Evolutionary conservation across 129 eudicot species (phyloP), one percentile per base, ranked within the genome.

Genomic region (Pseudognaphalium luteoalbum): DNA sequence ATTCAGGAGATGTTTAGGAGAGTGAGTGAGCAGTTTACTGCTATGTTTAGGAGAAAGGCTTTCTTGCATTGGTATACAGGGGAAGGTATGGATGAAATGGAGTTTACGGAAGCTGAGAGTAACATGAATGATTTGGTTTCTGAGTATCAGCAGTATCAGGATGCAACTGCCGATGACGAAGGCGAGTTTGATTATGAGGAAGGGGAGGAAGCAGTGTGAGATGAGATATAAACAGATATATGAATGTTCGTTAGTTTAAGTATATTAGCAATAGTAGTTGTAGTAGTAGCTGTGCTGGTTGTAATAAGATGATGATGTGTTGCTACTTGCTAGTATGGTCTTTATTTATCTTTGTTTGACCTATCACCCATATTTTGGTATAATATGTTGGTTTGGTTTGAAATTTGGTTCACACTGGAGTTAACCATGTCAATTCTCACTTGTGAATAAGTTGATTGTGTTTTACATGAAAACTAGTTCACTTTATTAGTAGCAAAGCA

Each of bases 1-100:
- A 86, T 86, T 21, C 90, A 83, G 7, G 90, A 86, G 35, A 86
- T 83, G 90, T 86, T 86, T 15, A 80, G 90, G 77, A 73, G 90
- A 7, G 84, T 84, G 21, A 84, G 87, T 17, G 87, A 83, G 54
- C 54, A 12, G n/a, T 47, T 47, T 47, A 47, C 54, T 4, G 54
- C 54, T 47, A 47, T 47, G 54, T 47, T 47, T 47, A 44, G 54
- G n/a, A 12, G n/a, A 17, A 14, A 47, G 54, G 54, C 54, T 14
- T 47, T 47, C 17, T 47, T 47, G 54, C 54, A 47, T 47, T 47
- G 54, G n/a, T 47, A 47, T 3, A 47, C n/a, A 12, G 54, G n/a
- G 16, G 54, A 47, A 47, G 54, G 54, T 3, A 14, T 14, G 54
- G 54, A 47, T 47, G 54, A 47, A 47, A 47, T 47, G 54, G 54